A percentile compares a stretch with the other conserved stretches of the same genome.
Evolutionary conservation across 176 grass and related monocot species (phyloP).

Genomic region (Echinochloa phyllopogon): DNA sequence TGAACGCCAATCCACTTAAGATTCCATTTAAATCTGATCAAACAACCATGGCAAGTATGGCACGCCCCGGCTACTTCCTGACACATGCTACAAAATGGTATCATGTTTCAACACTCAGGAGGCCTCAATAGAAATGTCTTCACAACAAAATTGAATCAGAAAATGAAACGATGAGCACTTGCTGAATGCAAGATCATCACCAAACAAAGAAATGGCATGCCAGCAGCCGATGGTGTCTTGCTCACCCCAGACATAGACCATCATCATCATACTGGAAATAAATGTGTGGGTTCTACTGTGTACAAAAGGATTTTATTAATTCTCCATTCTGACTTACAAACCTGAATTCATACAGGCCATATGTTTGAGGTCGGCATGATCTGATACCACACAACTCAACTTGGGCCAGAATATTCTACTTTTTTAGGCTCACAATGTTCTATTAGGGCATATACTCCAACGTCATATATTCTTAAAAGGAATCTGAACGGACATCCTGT

Average conservation of each 20-base stretch:
- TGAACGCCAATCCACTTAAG: too few relatives aligned
- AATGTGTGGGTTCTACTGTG: background rate
- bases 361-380: background rate
- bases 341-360: conserved; percentile 12
- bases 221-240: background rate
- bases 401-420: background rate
- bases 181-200: background rate
- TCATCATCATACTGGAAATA: background rate
- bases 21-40: background rate
- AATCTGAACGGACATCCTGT: background rate
- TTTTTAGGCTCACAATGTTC: background rate
- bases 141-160: background rate
- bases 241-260: background rate
- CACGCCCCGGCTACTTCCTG: background rate
- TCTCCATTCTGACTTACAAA: background rate
- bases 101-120: background rate
- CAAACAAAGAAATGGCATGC: background rate
- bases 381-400: background rate
- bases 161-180: too few relatives aligned
- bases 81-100: background rate
- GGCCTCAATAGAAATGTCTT: background rate
- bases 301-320: background rate
- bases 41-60: background rate
- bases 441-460: background rate
- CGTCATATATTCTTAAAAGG: background rate